A percentile compares a stretch with the other conserved stretches of the same genome.
Conservation (phyloP, 1,284 basidiomycete genomes). For the Cutaneotrichosporon cyanovorans region DNA sequence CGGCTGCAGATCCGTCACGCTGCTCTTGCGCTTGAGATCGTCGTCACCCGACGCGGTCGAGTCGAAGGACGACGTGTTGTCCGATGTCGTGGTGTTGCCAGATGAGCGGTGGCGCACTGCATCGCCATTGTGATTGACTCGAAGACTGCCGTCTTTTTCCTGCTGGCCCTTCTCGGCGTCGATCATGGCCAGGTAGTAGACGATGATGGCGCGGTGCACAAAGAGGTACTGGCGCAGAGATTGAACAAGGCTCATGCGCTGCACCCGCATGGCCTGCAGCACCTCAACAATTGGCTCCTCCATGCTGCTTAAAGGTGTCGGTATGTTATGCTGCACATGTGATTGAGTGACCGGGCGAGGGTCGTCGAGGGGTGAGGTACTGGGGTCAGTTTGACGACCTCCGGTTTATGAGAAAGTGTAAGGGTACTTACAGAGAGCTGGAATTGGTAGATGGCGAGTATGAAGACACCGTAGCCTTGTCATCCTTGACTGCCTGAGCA, state of each 20-base stretch:
- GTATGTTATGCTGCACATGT: conserved; percentile 47
- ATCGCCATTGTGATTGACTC: too few relatives aligned
- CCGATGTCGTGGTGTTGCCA: too few relatives aligned
- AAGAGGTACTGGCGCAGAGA: conserved; percentile 83
- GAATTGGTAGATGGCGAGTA: too few relatives aligned
- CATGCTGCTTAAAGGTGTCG: conserved; percentile 54
- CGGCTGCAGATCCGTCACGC: conserved; percentile 35
- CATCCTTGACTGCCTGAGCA: too few relatives aligned
- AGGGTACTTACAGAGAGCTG: too few relatives aligned
- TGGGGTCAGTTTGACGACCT: too few relatives aligned
- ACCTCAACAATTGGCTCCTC: conserved; percentile 67
- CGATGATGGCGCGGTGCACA: conserved; percentile 74
- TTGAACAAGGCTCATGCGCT: conserved; percentile 85
- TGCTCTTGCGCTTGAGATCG: conserved; percentile 32
- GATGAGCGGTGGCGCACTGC: too few relatives aligned
- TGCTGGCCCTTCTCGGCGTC: conserved; percentile 56
- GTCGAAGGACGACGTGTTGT: neutral
- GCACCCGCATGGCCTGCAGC: conserved; percentile 80
- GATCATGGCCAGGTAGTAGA: conserved; percentile 66
- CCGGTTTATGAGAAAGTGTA: too few relatives aligned
- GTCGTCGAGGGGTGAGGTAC: neutral
- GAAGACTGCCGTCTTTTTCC: too few relatives aligned
- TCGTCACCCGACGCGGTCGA: conserved; percentile 33
- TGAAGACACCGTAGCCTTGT: too few relatives aligned
- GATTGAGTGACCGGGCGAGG: conserved; percentile 20